Conservation (phyloP, 345 rosid genomes). For the Psidium guajava region DNA sequence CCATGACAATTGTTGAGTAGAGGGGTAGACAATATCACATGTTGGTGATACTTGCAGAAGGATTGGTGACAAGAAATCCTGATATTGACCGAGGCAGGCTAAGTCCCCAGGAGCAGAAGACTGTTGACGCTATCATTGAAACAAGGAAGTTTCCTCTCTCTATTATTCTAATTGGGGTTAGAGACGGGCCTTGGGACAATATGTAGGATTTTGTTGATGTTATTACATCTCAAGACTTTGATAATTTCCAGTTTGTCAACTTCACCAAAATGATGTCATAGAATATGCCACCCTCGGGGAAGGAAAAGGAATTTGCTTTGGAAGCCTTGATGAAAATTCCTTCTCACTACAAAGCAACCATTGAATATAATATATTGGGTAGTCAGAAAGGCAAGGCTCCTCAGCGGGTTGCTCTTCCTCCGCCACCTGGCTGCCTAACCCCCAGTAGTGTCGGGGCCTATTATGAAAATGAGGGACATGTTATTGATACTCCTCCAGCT, state of each 20-base stretch:
- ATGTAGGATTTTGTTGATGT: slow-evolving; percentile 51
- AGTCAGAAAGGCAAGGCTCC: slow-evolving; percentile 19
- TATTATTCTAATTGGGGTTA: slow-evolving; percentile 43
- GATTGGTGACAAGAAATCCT: slow-evolving; percentile 59
- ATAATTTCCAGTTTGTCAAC: slow-evolving; percentile 60
- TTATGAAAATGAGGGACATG: slow-evolving; percentile 11
- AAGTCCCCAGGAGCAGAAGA: slow-evolving; percentile 41
- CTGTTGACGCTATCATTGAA: slow-evolving; percentile 38
- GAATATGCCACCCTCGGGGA: slow-evolving; percentile 26
- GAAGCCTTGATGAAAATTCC: slow-evolving; percentile 63
- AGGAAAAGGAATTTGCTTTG: slow-evolving; percentile 54
- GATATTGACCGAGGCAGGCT: slow-evolving; percentile 33
- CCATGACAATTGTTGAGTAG: slow-evolving; percentile 47
- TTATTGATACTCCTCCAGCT: slow-evolving; percentile 9
- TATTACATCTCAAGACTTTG: slow-evolving; percentile 46
- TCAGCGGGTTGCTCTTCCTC: slow-evolving; percentile 27
- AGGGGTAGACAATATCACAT: slow-evolving; percentile 69
- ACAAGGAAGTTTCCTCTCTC: slow-evolving; percentile 53
- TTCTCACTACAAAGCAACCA: slow-evolving; percentile 52
- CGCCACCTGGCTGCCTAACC: slow-evolving; percentile 14
- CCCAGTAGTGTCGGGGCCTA: slow-evolving; percentile 6
- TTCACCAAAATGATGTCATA: slow-evolving; percentile 57
- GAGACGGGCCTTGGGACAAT: slow-evolving; percentile 64
- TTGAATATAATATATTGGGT: slow-evolving; percentile 49
- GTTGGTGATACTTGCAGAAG: slow-evolving; percentile 53